Evolutionary conservation across 1,139 yeast species (phyloP), one percentile per base, ranked within the genome.

Genomic region (Scheffersomyces segobiensis): DNA sequence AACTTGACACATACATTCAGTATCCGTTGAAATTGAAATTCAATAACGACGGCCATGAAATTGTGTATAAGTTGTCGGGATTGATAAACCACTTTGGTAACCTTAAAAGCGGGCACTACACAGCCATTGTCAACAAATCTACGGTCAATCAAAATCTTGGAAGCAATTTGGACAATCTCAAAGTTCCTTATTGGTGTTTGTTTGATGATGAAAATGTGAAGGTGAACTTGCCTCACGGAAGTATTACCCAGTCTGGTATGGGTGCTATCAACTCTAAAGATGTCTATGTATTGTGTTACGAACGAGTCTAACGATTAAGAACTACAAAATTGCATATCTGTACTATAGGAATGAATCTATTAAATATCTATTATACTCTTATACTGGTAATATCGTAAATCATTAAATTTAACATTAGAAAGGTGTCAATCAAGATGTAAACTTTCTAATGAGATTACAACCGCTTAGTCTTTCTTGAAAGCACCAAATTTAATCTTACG

Each of bases 221-320:
- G 57, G 78, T 78, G 8, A 78, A 80, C 54, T 63, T 78, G 17
- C 75, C 77, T 20, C 86, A 85, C 63, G 88, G 89, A 14, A 75
- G 76, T 56, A 65, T 74, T 18, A 72, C 71, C 55, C 66, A 65
- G 20, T 68, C 69, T n/a, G 77, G 69, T 32, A 53, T 74, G 54
- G 75, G 76, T 18, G 76, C 78, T 46, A 73, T 84, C 57, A 75
- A 78, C 14, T 84, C 88, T 54, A 79, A 83, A 53, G 91, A 88
- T 63, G 93, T 87, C 3, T 89, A 89, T 69, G 91, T 89, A n/a
- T 73, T 89, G 65, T 87, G 89, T 69, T 89, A 89, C 67, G 89
- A 86, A 66, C 74, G 85, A 56, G 69, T 80, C n/a, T 62, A 58
- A 52, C 19, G 5, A 53, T 42, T 2, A 32, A 32, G 17, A 32